phyloP scores from a whole-genome alignment of 352 stramenopile species.

The Pythium aquatile region DNA sequence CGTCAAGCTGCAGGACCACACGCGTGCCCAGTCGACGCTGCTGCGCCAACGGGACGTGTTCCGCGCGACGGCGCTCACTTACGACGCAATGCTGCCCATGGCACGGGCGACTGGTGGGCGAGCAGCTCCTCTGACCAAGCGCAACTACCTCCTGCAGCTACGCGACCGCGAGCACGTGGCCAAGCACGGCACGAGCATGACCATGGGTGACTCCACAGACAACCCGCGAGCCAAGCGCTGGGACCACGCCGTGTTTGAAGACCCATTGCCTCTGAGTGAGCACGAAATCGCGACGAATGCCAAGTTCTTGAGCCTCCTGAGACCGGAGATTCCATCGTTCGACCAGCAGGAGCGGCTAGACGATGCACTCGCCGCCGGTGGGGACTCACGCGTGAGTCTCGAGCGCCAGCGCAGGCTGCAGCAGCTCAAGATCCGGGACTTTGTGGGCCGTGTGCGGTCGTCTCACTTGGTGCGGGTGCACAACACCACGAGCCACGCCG shows the following conservation, averaged over 20 bases:
- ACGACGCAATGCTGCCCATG: conserved; percentile 3
- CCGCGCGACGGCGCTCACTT: conserved; percentile 29
- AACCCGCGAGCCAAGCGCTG: conserved; percentile 14
- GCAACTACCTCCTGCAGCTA: conserved; percentile 56
- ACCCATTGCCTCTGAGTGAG: conserved; percentile 65
- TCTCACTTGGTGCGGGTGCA: conserved; percentile 27
- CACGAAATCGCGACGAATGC: conserved; percentile 57
- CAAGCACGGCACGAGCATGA: conserved; percentile 46
- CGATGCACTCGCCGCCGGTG: conserved; percentile 34
- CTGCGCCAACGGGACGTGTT: conserved; percentile 46
- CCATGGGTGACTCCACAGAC: conserved; percentile 25
- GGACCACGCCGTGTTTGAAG: conserved; percentile 48
- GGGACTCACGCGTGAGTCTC: conserved; percentile 33
- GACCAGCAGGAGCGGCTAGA: conserved; percentile 48
- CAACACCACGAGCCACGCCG: conserved; percentile 6
- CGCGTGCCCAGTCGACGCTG: conserved; percentile 33
- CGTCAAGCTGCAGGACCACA: conserved; percentile 45
- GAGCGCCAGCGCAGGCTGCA: conserved; percentile 45
- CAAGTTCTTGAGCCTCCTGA: conserved; percentile 55
- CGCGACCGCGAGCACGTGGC: conserved; percentile 51
- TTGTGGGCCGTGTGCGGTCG: conserved; percentile 52
- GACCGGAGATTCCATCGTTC: conserved; percentile 59
- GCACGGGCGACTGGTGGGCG: conserved; percentile 2
- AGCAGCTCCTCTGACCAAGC: conserved; percentile 46
- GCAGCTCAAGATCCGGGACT: conserved; percentile 60